Evolutionary conservation across 2,329 filamentous ascomycete genomes (phyloP).

Genomic region (Neopestalotiopsis sp.): DNA sequence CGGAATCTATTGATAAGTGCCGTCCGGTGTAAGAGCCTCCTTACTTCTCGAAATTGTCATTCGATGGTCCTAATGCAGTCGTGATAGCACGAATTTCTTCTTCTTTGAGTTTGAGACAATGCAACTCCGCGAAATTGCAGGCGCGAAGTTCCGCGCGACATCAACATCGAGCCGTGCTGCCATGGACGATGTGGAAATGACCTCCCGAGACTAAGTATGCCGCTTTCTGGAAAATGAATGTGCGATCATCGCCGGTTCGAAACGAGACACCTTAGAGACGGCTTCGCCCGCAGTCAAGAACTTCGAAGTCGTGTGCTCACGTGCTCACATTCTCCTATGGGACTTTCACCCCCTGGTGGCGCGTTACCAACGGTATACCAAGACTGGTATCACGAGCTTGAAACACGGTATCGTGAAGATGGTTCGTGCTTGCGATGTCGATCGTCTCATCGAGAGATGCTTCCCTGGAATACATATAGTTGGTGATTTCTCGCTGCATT

Average conservation of each 20-base stretch:
- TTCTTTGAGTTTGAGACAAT: conserved; percentile 2
- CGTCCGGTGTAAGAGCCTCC: neutral
- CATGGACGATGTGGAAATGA: neutral
- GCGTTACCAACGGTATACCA: neutral
- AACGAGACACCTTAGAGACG: neutral
- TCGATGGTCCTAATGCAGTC: neutral
- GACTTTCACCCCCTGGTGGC: neutral
- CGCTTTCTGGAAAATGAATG: neutral
- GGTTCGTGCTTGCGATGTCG: neutral
- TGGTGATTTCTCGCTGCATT: neutral
- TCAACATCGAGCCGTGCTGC: neutral
- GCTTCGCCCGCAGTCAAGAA: neutral
- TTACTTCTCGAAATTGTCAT: neutral
- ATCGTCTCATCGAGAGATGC: neutral
- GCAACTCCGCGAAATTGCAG: neutral
- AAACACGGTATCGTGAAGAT: neutral
- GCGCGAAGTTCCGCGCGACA: neutral
- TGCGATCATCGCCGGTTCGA: neutral
- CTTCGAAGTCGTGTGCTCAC: neutral
- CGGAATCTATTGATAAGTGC: neutral
- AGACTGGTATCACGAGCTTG: neutral
- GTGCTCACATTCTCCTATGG: neutral
- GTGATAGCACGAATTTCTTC: neutral
- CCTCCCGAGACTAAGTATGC: neutral
- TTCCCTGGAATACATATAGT: neutral